phyloP scores from a whole-genome alignment of 208 protist species.

The Crithidia thermophila region DNA sequence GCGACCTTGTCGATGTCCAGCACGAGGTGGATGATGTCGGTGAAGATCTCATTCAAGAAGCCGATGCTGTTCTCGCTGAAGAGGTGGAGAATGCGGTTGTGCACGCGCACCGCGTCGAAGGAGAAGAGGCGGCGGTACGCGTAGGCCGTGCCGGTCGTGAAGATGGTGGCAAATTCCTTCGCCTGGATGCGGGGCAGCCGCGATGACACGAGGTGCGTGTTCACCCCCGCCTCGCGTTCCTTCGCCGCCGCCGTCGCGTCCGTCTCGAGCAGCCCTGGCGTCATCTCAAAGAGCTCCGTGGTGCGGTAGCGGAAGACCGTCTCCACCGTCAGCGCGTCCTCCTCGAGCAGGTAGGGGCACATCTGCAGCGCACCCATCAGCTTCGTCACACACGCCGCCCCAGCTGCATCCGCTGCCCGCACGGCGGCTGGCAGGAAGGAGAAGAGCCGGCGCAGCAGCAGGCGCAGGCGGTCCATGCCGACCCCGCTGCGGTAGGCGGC shows the following conservation, averaged over 20 bases:
- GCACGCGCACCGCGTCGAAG: constrained; percentile 37
- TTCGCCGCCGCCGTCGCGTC: not conserved
- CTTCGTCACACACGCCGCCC: not conserved
- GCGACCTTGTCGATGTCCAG: constrained; percentile 63
- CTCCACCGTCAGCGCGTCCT: constrained; percentile 5
- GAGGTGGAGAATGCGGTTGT: constrained; percentile 55
- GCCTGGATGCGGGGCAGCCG: constrained; percentile 57
- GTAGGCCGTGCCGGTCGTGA: constrained; percentile 59
- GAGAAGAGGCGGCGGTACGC: constrained; percentile 55
- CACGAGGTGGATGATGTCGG: constrained; percentile 46
- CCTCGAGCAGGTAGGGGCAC: constrained; percentile 23
- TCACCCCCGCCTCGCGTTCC: not conserved
- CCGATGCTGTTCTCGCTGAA: constrained; percentile 35
- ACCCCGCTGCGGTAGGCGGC: constrained; percentile 45
- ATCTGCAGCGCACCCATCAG: constrained; percentile 2
- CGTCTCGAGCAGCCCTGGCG: constrained; percentile 11
- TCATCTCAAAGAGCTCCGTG: constrained; percentile 12
- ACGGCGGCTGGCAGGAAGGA: constrained; percentile 25
- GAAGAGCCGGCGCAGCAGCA: constrained; percentile 48
- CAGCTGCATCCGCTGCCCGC: not conserved
- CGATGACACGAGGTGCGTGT: constrained; percentile 42
- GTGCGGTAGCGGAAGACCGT: constrained; percentile 19
- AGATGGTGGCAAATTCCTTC: constrained; percentile 63
- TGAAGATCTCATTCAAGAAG: constrained; percentile 71
- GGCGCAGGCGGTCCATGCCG: constrained; percentile 51